Percentiles rank a stretch among this genome's conserved stretches.
These are phyloP conservation scores for Rhypophila decipiens DNA, from an alignment of 495 filamentous ascomycete genomes.

Conservation along the genomic window DNA sequence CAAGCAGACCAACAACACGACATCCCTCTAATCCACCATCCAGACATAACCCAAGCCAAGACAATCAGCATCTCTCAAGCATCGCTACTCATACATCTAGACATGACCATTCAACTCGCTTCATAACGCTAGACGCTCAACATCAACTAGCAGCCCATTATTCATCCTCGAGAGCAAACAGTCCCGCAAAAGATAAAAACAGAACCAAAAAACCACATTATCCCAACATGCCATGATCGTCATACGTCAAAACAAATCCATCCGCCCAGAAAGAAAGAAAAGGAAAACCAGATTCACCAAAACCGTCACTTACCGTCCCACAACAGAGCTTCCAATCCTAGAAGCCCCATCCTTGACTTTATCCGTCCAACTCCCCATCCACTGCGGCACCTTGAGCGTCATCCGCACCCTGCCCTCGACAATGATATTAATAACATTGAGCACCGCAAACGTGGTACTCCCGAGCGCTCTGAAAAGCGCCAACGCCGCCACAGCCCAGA, in stretches of 20 bases:
- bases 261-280: neutral
- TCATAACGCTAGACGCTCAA: neutral
- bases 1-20: no score
- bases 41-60: no score
- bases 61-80: no score
- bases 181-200: neutral
- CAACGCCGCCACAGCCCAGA: constrained; percentile 85
- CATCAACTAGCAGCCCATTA: neutral
- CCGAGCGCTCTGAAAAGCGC: constrained; percentile 81
- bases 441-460: constrained; percentile 69
- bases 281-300: neutral
- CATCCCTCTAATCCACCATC: no score
- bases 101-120: neutral
- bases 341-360: constrained; percentile 23
- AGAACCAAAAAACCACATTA: neutral
- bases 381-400: constrained; percentile 42
- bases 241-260: neutral
- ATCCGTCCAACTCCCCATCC: constrained; percentile 37
- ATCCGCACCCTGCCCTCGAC: constrained; percentile 79
- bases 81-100: neutral
- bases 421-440: constrained; percentile 75
- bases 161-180: neutral
- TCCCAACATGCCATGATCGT: neutral
- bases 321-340: constrained; percentile 19
- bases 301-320: constrained; percentile 4